Percentiles rank a stretch among this genome's conserved stretches.
Evolutionary conservation across 2,329 filamentous ascomycete genomes (phyloP).

Genomic region (Delphinella strobiligena): DNA sequence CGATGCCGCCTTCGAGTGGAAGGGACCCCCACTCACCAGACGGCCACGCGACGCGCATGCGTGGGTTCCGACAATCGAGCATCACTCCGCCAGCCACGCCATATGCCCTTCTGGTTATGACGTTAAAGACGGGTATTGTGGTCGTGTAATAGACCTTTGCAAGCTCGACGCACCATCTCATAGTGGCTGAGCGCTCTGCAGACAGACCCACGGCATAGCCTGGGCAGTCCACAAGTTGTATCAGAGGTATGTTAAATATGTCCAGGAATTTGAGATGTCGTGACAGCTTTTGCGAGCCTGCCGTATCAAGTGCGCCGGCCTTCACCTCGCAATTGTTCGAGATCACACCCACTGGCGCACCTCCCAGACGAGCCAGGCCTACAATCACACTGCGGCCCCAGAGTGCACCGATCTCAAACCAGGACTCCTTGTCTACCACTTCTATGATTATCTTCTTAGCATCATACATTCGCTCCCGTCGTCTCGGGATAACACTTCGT

Average conservation of each 20-base stretch:
- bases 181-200: constrained; percentile 50
- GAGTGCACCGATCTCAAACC: constrained; percentile 52
- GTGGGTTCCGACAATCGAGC: constrained; percentile 49
- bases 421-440: constrained; percentile 44
- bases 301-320: constrained; percentile 44
- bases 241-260: constrained; percentile 51
- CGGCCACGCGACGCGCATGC: constrained; percentile 52
- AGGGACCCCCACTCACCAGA: constrained; percentile 51
- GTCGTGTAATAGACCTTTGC: constrained; percentile 51
- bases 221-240: constrained; percentile 53
- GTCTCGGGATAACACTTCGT: constrained; percentile 45
- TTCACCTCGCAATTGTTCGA: constrained; percentile 50
- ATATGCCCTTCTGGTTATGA: constrained; percentile 49
- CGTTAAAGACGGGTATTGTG: constrained; percentile 50
- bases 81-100: constrained; percentile 55
- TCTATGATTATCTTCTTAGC: constrained; percentile 44
- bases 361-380: constrained; percentile 46
- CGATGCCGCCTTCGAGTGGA: constrained; percentile 52
- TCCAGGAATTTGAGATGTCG: constrained; percentile 52
- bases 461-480: constrained; percentile 49
- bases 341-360: constrained; percentile 46
- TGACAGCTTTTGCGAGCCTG: constrained; percentile 49
- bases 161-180: constrained; percentile 51
- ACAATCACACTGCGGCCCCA: constrained; percentile 53
- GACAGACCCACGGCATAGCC: constrained; percentile 53